Evolutionary conservation across 768 basidiomycete species (phyloP).

Genomic region (Naematelia encephala): DNA sequence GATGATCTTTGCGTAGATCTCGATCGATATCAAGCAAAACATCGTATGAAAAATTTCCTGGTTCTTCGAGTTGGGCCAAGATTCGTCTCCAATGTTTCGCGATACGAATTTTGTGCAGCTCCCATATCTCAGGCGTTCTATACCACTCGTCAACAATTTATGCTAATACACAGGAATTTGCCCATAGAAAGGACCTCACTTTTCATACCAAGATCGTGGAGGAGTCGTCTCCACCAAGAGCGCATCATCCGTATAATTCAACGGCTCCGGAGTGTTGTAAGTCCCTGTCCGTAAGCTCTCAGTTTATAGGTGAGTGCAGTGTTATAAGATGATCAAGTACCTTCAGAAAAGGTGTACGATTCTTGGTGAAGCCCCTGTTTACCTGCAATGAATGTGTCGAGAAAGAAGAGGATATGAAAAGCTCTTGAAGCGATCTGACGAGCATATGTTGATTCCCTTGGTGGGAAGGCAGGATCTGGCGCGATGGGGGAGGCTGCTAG

Average conservation of each 20-base stretch:
- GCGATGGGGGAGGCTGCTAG: neutral
- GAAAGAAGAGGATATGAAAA: neutral
- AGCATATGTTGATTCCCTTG: neutral
- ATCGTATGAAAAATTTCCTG: neutral
- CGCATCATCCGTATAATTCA: conserved; percentile 3
- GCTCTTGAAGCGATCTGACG: conserved; percentile 2
- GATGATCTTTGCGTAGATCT: neutral
- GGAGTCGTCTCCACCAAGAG: neutral
- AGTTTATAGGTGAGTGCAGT: neutral
- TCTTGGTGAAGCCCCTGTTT: no score
- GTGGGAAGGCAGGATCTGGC: conserved; percentile 11
- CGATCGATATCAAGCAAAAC: conserved; percentile 2
- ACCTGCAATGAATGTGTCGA: conserved; percentile 11
- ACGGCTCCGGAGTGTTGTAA: conserved; percentile 1
- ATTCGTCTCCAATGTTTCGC: neutral
- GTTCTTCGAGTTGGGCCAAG: neutral
- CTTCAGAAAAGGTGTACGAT: neutral
- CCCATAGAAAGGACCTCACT: neutral
- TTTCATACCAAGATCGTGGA: neutral
- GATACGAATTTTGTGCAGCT: conserved; percentile 1
- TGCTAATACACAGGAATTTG: neutral
- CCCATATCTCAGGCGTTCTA: neutral
- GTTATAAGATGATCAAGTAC: neutral
- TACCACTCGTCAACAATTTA: neutral
- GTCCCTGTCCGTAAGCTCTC: neutral